phyloP scores from a whole-genome alignment of 2,329 filamentous ascomycete species.

The Pseudofabraea citricarpa region DNA sequence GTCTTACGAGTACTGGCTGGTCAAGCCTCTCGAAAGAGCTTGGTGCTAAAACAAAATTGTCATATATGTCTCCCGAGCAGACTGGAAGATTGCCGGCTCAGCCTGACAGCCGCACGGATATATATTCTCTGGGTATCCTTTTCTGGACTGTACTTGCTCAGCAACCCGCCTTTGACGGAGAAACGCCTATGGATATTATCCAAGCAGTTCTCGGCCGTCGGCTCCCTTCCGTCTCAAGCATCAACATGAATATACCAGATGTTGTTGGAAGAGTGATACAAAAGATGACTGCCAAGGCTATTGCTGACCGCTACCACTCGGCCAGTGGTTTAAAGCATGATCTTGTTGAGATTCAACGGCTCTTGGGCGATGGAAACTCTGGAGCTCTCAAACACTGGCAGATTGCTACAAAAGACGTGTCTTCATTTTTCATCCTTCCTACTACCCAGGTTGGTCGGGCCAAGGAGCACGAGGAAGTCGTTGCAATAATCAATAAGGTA shows the following conservation, averaged over 20 bases:
- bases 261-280: conserved; percentile 78
- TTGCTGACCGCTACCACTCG: conserved; percentile 84
- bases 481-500: conserved; percentile 72
- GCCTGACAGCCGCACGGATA: conserved; percentile 87
- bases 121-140: conserved; percentile 84
- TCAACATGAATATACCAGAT: conserved; percentile 80
- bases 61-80: conserved; percentile 92
- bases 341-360: conserved; percentile 65
- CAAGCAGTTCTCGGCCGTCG: conserved; percentile 80
- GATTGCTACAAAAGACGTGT: conserved; percentile 80
- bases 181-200: conserved; percentile 81
- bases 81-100: conserved; percentile 90
- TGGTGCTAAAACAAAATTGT: conserved; percentile 82
- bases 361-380: conserved; percentile 71
- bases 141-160: conserved; percentile 85
- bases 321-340: conserved; percentile 83
- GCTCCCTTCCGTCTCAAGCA: conserved; percentile 69
- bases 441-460: conserved; percentile 75
- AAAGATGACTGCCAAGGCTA: conserved; percentile 86
- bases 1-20: conserved; percentile 82
- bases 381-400: conserved; percentile 67
- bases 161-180: conserved; percentile 73
- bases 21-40: conserved; percentile 75
- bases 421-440: conserved; percentile 86
- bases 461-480: conserved; percentile 64